phyloP scores from a whole-genome alignment of 176 grass and related monocot genomes.

The barley (Hordeum vulgare) region DNA sequence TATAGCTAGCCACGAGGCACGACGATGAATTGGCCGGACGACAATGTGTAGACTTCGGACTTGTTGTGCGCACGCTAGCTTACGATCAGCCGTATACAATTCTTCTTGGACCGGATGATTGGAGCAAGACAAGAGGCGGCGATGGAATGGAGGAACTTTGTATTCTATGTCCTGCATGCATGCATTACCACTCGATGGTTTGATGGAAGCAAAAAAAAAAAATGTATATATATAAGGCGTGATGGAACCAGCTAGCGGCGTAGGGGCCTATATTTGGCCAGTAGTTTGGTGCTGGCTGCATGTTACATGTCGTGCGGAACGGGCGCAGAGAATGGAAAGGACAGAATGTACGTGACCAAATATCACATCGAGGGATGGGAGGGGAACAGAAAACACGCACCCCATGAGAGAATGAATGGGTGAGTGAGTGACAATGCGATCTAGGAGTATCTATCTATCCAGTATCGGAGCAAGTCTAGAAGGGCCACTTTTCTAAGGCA shows the following conservation, averaged over 20 bases:
- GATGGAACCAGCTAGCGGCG: neutral
- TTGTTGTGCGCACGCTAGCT: neutral
- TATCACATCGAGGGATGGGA: constrained; percentile 16
- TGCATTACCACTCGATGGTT: neutral
- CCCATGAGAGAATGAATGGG: neutral
- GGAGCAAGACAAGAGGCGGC: neutral
- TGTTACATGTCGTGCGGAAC: constrained; percentile 5
- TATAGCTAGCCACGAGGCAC: neutral
- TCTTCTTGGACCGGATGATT: neutral
- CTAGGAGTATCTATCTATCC: neutral
- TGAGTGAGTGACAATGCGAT: neutral
- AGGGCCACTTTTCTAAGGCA: neutral
- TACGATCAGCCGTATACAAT: neutral
- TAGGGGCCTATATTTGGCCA: neutral
- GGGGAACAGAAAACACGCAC: neutral
- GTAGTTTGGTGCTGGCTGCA: constrained; percentile 5
- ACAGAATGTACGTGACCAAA: neutral
- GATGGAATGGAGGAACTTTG: neutral
- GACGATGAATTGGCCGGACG: neutral
- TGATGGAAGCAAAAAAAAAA: neutral
- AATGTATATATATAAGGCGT: neutral
- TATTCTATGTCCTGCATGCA: neutral
- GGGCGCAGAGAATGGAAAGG: neutral
- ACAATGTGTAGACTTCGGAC: neutral
- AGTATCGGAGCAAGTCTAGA: neutral